Evolutionary conservation across 2,329 filamentous ascomycete genomes (phyloP).

Genomic region (Teratosphaeria nubilosa): DNA sequence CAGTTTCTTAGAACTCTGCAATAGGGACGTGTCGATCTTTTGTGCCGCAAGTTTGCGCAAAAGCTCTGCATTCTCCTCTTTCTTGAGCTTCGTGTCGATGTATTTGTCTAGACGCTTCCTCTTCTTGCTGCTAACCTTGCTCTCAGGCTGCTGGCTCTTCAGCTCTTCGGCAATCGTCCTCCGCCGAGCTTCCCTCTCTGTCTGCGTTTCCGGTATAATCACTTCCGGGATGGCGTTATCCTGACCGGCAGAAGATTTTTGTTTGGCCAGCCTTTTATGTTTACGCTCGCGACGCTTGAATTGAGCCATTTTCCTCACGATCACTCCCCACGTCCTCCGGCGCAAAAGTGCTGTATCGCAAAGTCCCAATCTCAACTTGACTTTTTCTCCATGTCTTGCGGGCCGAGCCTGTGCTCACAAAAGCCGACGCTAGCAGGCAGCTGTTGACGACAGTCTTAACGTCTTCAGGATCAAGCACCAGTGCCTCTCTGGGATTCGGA

Average conservation of each 20-base stretch:
- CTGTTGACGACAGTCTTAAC: too few species aligned
- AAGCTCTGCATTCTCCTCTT: constrained; percentile 80
- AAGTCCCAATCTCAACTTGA: background rate
- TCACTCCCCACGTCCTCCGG: background rate
- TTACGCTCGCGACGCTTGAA: constrained; percentile 50
- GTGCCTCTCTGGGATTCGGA: too few species aligned
- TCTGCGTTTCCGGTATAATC: constrained; percentile 39
- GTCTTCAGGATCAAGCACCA: too few species aligned
- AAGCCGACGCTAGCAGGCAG: background rate
- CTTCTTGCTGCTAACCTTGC: constrained; percentile 54
- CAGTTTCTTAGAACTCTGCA: constrained; percentile 67
- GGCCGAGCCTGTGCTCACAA: background rate
- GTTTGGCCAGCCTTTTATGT: constrained; percentile 54
- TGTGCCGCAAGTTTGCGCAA: constrained; percentile 70
- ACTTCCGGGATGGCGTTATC: constrained; percentile 47
- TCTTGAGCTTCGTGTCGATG: constrained; percentile 82
- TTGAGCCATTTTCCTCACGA: constrained; percentile 1
- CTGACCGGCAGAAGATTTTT: constrained; percentile 33
- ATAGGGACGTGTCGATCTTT: constrained; percentile 71
- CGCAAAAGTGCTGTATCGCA: background rate
- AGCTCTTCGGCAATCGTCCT: constrained; percentile 45
- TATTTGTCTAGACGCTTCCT: constrained; percentile 60
- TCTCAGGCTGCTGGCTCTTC: constrained; percentile 41
- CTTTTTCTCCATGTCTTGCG: background rate
- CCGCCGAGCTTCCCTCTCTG: constrained; percentile 45